Evolutionary conservation across 116 monocot genomes (phyloP), one percentile per base, ranked within the genome.

Genomic region (Dioscorea cayenensis): DNA sequence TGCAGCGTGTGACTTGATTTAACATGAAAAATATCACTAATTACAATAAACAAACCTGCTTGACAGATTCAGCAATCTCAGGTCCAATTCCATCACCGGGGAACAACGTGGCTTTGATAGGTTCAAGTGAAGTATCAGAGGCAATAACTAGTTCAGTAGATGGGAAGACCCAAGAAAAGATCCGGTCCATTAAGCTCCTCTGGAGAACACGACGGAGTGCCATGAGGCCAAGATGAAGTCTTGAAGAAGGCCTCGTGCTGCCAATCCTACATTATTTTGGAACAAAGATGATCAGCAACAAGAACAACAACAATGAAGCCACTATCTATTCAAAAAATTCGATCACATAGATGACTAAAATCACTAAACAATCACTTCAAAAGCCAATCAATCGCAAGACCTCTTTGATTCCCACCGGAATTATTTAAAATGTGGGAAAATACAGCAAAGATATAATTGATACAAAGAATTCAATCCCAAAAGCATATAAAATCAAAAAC

Each of bases 41-140:
- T 29, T 48, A 64, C 20, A 10, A 38, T 25, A 22, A 63, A 48
- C 8, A 18, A 48, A 89, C 89, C 78, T 89, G 85, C 68, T 89
- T 85, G 11, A 89, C 83, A 9, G 89, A 89, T 63, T 85, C 76
- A 0, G 89, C 82, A 14, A 85, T 89, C 75, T 89, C 83, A 14
- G 85, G 89, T 20, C 89, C 89, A 21, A 89, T 85, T 21, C 89
- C 89, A 49, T 89, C 89, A 1, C 89, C 85, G 0, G 85, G 85
- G 38, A 89, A 89, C 21, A 89, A 77, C 3, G 88, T 88, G 4
- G 82, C 84, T 8, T 59, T 51, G 27, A 88, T 84, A 20, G 77
- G 69, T 5, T 83, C 7, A n/a, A 28, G 73, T 12, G 78, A 62
- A 49, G 78, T 68, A 23, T 63, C 68, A 13, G 55, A 36, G 0